A percentile compares a stretch with the other conserved stretches of the same genome.
These are phyloP conservation scores for Colletotrichum ledebouriae DNA, from an alignment of 2,329 filamentous ascomycete species.

Conservation along the genomic window DNA sequence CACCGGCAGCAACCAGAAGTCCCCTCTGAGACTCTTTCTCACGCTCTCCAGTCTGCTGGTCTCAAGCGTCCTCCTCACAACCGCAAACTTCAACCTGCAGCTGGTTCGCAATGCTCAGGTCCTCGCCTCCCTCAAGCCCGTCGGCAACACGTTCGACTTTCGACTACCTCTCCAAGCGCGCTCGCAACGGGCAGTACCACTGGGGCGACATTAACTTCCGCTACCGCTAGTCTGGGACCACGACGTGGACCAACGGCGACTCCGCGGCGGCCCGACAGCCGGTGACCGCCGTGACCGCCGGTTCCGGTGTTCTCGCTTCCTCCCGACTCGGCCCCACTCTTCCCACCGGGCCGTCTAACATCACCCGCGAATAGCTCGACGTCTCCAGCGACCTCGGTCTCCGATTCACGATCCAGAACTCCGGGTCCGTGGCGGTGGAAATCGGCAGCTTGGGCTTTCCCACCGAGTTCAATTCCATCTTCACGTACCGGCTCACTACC, in stretches of 20 bases:
- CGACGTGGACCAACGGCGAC: slow-evolving; percentile 61
- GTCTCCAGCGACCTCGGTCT: slow-evolving; percentile 64
- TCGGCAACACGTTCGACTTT: slow-evolving; percentile 60
- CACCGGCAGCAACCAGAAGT: not conserved
- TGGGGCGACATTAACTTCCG: slow-evolving; percentile 70
- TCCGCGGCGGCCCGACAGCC: slow-evolving; percentile 58
- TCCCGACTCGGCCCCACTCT: slow-evolving; percentile 59
- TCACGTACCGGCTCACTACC: slow-evolving; percentile 62
- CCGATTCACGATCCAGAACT: slow-evolving; percentile 64
- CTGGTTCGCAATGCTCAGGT: slow-evolving; percentile 61
- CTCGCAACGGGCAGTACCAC: slow-evolving; percentile 68
- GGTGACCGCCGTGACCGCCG: slow-evolving; percentile 50
- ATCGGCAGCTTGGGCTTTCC: slow-evolving; percentile 70
- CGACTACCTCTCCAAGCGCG: slow-evolving; percentile 61
- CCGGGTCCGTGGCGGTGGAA: slow-evolving; percentile 57
- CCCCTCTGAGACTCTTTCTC: slow-evolving; percentile 1
- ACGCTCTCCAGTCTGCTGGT: slow-evolving; percentile 11
- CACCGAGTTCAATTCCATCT: slow-evolving; percentile 73
- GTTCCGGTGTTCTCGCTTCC: slow-evolving; percentile 51
- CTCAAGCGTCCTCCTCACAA: slow-evolving; percentile 47
- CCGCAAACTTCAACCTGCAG: slow-evolving; percentile 57
- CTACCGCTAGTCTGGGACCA: slow-evolving; percentile 59
- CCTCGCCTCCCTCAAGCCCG: slow-evolving; percentile 60
- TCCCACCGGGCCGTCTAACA: slow-evolving; percentile 54
- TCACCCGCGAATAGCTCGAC: slow-evolving; percentile 66